phyloP scores from a whole-genome alignment of 1,284 basidiomycete species.

The Pseudozyma sp. region DNA sequence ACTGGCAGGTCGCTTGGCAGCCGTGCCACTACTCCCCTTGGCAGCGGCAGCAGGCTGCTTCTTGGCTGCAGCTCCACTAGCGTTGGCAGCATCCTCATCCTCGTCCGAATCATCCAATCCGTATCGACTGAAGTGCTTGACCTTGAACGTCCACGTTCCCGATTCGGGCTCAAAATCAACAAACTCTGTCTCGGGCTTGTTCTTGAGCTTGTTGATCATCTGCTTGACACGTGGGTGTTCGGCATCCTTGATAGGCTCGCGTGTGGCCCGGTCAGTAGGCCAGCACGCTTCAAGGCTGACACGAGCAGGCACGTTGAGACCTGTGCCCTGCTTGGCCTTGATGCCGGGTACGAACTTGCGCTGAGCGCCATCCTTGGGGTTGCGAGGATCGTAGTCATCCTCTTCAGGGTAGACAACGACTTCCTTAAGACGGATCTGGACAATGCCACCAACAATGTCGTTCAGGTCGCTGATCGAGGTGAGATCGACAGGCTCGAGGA shows the following conservation, averaged over 20 bases:
- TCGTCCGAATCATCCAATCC: constrained; percentile 67
- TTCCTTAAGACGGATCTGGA: constrained; percentile 91
- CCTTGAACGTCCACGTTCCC: constrained; percentile 92
- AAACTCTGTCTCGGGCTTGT: constrained; percentile 87
- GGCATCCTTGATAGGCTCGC: constrained; percentile 88
- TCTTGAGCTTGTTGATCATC: constrained; percentile 85
- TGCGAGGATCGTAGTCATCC: constrained; percentile 62
- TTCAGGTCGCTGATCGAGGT: constrained; percentile 84
- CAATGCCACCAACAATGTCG: constrained; percentile 85
- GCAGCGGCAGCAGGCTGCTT: constrained; percentile 11
- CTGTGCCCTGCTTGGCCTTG: constrained; percentile 80
- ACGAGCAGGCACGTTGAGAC: constrained; percentile 87
- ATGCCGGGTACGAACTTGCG: constrained; percentile 62
- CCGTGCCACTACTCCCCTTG: constrained; percentile 18
- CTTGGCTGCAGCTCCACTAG: constrained; percentile 7
- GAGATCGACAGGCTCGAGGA: constrained; percentile 87
- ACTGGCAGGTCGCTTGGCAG: constrained; percentile 34
- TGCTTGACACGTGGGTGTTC: constrained; percentile 77
- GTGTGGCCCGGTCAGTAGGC: constrained; percentile 89
- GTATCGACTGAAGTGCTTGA: constrained; percentile 81
- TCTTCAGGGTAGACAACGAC: constrained; percentile 91
- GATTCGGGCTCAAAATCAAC: constrained; percentile 81
- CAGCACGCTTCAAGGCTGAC: constrained; percentile 86
- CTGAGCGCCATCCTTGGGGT: constrained; percentile 61
- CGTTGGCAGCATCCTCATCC: constrained; percentile 42